Evolutionary conservation across 1,139 yeast species (phyloP).

Genomic region (Protomyces inundatus): DNA sequence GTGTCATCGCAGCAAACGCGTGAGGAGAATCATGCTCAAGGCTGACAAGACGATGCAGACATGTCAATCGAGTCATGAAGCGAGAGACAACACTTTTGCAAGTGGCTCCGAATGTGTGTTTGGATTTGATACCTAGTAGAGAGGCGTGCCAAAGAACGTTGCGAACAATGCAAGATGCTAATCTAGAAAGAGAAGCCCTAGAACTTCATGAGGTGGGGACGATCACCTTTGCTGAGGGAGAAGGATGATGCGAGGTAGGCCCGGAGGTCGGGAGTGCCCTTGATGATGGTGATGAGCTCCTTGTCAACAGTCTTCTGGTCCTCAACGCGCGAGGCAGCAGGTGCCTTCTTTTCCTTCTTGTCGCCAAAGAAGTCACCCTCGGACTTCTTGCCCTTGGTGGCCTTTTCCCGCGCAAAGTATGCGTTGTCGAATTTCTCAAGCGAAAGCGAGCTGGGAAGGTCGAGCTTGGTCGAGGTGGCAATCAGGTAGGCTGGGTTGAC

Average conservation of each 20-base stretch:
- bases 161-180: too few species aligned
- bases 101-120: neutral
- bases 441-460: conserved; percentile 66
- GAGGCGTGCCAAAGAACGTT: too few species aligned
- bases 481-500: conserved; percentile 98
- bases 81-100: neutral
- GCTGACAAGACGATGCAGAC: too few species aligned
- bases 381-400: conserved; percentile 57
- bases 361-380: conserved; percentile 96
- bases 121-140: neutral
- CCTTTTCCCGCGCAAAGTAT: conserved; percentile 96
- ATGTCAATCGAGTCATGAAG: neutral
- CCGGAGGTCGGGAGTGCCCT: conserved; percentile 96
- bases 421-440: conserved; percentile 89
- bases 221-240: conserved; percentile 98
- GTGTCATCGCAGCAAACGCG: too few species aligned
- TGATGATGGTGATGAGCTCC: conserved; percentile 87
- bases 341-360: conserved; percentile 67
- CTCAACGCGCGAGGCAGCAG: conserved; percentile 92
- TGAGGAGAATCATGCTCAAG: too few species aligned
- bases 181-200: conserved; percentile 39
- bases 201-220: conserved; percentile 96
- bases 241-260: conserved; percentile 95
- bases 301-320: conserved; percentile 97
- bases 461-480: conserved; percentile 94